phyloP scores from a whole-genome alignment of 371 early-diverging fungal species.

The Mortierella sp. region DNA sequence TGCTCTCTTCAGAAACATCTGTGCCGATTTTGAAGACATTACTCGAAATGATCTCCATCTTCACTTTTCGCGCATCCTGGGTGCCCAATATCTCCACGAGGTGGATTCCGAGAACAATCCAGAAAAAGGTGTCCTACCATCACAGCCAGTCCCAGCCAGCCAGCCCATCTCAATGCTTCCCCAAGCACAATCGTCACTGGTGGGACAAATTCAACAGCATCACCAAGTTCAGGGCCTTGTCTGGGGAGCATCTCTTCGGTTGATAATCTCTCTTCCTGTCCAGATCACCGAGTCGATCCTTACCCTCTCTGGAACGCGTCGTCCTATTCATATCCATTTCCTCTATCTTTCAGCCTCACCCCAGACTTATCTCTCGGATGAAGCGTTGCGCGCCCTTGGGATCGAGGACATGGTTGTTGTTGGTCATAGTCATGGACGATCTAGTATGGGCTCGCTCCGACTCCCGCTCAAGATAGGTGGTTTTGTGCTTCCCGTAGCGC shows the following conservation, averaged over 20 bases:
- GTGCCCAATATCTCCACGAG: conserved; percentile 20
- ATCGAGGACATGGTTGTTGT: conserved; percentile 39
- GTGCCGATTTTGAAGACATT: conserved; percentile 49
- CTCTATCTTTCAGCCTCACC: conserved; percentile 32
- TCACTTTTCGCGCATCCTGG: conserved; percentile 14
- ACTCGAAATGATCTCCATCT: conserved; percentile 18
- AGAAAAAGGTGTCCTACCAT: neutral
- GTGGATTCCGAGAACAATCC: conserved; percentile 4
- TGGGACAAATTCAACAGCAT: neutral
- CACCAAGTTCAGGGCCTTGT: conserved; percentile 19
- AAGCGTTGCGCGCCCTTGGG: conserved; percentile 19
- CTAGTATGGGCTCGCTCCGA: conserved; percentile 5
- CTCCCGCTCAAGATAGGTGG: conserved; percentile 39
- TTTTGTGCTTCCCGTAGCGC: conserved; percentile 11
- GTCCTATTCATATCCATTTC: conserved; percentile 32
- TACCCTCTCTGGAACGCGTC: conserved; percentile 25
- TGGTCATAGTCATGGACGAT: neutral
- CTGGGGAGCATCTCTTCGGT: conserved; percentile 33
- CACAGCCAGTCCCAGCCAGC: no score
- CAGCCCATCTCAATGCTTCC: no score
- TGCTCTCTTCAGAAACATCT: conserved; percentile 20
- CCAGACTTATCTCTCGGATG: conserved; percentile 34
- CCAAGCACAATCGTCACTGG: no score
- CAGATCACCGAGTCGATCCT: conserved; percentile 26
- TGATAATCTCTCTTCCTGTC: conserved; percentile 32